Percentiles rank a stretch among this genome's conserved stretches.
Evolutionary conservation across 139 green algal species (phyloP).

Genomic region (Microglena sp.): DNA sequence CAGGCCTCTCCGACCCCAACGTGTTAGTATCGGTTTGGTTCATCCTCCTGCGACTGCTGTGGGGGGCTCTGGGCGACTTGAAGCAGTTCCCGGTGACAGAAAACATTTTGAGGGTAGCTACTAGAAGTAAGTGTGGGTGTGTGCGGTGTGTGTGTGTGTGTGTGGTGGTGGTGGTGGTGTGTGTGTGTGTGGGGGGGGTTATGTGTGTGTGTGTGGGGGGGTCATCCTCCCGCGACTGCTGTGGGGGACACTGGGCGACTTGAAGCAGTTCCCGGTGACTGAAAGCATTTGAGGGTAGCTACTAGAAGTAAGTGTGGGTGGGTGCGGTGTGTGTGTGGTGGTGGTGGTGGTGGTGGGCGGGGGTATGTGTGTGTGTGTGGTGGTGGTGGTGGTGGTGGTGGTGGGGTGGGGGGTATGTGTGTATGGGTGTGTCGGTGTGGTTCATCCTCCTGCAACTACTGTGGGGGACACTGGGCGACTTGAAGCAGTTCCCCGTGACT

Average conservation of each 20-base stretch:
- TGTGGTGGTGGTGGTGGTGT: background rate
- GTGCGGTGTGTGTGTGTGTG: no score
- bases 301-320: background rate
- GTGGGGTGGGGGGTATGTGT: background rate
- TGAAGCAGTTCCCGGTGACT: no score
- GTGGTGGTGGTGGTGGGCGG: background rate
- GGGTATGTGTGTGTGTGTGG: background rate
- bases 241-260: no score
- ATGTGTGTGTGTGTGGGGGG: no score
- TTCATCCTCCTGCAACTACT: no score
- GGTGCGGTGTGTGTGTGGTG: no score
- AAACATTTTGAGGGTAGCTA: slow-evolving; percentile 17
- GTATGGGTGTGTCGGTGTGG: no score
- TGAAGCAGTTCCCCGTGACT: no score
- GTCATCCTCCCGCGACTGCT: no score
- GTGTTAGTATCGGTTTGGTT: slow-evolving; percentile 68
- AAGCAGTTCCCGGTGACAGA: slow-evolving; percentile 31
- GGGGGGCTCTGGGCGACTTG: slow-evolving; percentile 18
- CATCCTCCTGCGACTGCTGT: slow-evolving; percentile 56
- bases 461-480: no score
- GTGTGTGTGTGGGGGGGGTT: background rate
- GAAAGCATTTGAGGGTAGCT: background rate
- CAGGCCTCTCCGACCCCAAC: slow-evolving; percentile 37
- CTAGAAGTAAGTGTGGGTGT: background rate
- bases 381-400: background rate